Evolutionary conservation across 2,329 filamentous ascomycete genomes (phyloP), one percentile per base, ranked within the genome.

Genomic region (Colletotrichum paranaense): DNA sequence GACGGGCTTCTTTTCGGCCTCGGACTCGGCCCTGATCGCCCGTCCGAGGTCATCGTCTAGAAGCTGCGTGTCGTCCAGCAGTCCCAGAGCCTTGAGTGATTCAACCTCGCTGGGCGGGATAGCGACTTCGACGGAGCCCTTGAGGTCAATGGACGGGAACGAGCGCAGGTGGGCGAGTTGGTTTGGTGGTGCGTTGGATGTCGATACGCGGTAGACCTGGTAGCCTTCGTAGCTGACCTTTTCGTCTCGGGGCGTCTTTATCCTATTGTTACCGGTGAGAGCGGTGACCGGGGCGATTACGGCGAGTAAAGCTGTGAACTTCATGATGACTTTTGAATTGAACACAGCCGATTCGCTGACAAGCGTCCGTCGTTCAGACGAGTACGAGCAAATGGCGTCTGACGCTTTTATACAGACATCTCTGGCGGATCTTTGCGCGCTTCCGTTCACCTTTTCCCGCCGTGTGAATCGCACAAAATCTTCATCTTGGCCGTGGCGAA

Each of bases 211-310:
- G 69, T 79, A 81, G 28, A 82, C 76, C 60, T 79, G 80, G 59
- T 82, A 82, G 30, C 80, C 80, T 53, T 81, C 78, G 64, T 82
- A 83, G 62, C 72, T 77, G 62, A 78, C 69, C 35, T 62, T 75
- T 26, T 53, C 24, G 9, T 73, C 66, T 19, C 52, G 65, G 11
- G 60, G 22, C 14, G 46, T 16, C 19, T 8, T 22, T 7, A 1
- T 26, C 52, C 32, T 46, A 35, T 38, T 28, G 7, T 19, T n/a
- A 4, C 52, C 16, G 5, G 71, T 62, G 30, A 55, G 58, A 8
- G 72, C 62, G 35, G 52, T 64, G 2, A 70, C 24, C 6, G 67
- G 59, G 19, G 57, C 30, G 62, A 75, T 14, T 24, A 64, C n/a
- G 42, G 49, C 62, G 28, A 74, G 52, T 9, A 12, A 42, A 26